These are phyloP conservation scores for Pleurozium schreberi DNA, from an alignment of 225 moss, liverwort and hornwort species.

Conservation along the genomic window DNA sequence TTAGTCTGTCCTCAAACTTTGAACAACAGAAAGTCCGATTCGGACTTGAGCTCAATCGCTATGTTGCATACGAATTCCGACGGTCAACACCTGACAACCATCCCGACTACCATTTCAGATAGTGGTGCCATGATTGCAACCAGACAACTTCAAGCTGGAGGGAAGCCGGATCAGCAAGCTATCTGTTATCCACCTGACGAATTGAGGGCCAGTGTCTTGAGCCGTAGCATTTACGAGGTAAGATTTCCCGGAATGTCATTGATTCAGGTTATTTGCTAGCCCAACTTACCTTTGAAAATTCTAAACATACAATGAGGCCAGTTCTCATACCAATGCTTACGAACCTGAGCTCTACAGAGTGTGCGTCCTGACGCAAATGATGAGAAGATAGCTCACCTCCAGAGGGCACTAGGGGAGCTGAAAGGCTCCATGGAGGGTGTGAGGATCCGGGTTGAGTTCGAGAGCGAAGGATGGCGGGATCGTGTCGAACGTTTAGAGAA, in stretches of 20 bases:
- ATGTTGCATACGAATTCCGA: constrained; percentile 8
- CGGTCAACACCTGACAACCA: constrained; percentile 29
- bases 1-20: neutral
- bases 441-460: constrained; percentile 78
- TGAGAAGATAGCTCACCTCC: constrained; percentile 62
- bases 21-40: neutral
- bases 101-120: constrained; percentile 7
- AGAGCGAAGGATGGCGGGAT: constrained; percentile 84
- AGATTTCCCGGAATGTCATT: neutral
- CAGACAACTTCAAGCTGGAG: constrained; percentile 30
- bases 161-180: constrained; percentile 1
- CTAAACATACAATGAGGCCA: neutral
- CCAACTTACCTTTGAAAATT: neutral
- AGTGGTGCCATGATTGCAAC: neutral
- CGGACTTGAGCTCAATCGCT: neutral
- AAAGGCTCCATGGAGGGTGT: constrained; percentile 79
- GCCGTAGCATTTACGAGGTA: constrained; percentile 20
- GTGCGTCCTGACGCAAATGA: constrained; percentile 50
- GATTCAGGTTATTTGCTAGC: neutral
- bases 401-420: constrained; percentile 72
- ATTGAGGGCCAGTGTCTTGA: neutral
- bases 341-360: constrained; percentile 9
- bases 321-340: neutral
- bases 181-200: constrained; percentile 9
- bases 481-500: constrained; percentile 78